Percentiles rank a stretch among this genome's conserved stretches.
phyloP scores from a whole-genome alignment of 768 basidiomycete species.

The Crepidotus variabilis region DNA sequence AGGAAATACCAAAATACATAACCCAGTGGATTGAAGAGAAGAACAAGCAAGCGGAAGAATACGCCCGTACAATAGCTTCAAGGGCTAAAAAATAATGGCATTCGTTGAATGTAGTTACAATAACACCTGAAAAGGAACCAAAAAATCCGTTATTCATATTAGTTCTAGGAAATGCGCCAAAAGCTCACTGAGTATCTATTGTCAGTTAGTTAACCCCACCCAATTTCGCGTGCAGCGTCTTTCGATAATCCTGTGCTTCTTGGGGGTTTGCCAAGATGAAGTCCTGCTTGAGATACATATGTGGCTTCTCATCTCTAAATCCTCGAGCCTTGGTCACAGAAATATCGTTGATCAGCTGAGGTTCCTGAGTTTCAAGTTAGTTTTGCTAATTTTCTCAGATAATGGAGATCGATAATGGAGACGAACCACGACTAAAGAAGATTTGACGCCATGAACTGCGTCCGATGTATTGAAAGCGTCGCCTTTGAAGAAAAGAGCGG shows the following conservation, averaged over 20 bases:
- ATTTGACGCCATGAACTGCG: slow-evolving; percentile 80
- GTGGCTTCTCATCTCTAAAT: slow-evolving; percentile 36
- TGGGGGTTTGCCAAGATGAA: slow-evolving; percentile 39
- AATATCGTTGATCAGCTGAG: slow-evolving; percentile 48
- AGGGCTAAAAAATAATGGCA: no score
- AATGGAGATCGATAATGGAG: not conserved
- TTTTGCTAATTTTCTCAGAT: no score
- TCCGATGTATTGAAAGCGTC: slow-evolving; percentile 68
- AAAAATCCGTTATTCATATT: no score
- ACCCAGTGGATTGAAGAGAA: slow-evolving; percentile 6
- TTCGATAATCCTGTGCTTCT: slow-evolving; percentile 32
- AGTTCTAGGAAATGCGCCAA: no score
- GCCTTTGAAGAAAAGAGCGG: slow-evolving; percentile 71
- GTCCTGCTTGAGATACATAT: slow-evolving; percentile 35
- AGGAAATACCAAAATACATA: slow-evolving; percentile 12
- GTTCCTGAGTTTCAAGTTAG: no score
- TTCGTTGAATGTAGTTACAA: no score
- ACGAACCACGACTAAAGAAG: slow-evolving; percentile 71
- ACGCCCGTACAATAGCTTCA: slow-evolving; percentile 7
- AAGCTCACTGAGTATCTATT: not conserved
- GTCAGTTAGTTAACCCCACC: not conserved
- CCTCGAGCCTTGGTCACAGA: slow-evolving; percentile 53
- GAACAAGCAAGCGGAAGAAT: slow-evolving; percentile 11
- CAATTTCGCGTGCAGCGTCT: slow-evolving; percentile 1
- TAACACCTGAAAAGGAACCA: no score